These are phyloP conservation scores for Zygoascus flipseniorum DNA, from an alignment of 805 yeast species.

Conservation along the genomic window DNA sequence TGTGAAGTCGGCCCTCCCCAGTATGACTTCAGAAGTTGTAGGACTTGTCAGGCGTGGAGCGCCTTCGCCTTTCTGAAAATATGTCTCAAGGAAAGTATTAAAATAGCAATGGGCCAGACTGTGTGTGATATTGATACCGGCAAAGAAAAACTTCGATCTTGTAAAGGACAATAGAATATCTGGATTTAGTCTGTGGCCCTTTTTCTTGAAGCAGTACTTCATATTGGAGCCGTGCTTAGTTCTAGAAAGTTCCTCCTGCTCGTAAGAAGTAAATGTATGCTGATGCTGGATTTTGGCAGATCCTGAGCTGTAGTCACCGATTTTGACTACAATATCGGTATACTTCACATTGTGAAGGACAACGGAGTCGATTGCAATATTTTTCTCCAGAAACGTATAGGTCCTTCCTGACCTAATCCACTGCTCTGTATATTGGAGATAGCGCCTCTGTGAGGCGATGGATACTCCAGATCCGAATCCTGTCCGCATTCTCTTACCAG, in stretches of 20 bases:
- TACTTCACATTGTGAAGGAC: slow-evolving; percentile 12
- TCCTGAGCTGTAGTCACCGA: slow-evolving; percentile 10
- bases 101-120: slow-evolving; percentile 34
- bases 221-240: background rate
- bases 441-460: slow-evolving; percentile 60
- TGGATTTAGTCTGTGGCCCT: slow-evolving; percentile 5
- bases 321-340: slow-evolving; percentile 16
- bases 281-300: background rate
- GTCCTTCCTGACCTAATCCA: slow-evolving; percentile 15
- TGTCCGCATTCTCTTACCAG: slow-evolving; percentile 46
- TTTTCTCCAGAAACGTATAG: background rate
- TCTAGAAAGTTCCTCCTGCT: slow-evolving; percentile 9
- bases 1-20: slow-evolving; percentile 13
- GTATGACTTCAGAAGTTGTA: background rate
- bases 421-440: slow-evolving; percentile 47
- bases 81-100: slow-evolving; percentile 37
- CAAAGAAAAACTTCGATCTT: background rate
- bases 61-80: slow-evolving; percentile 8
- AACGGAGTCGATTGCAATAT: slow-evolving; percentile 16
- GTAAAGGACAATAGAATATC: slow-evolving; percentile 17
- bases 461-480: slow-evolving; percentile 61
- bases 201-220: background rate
- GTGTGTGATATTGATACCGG: slow-evolving; percentile 8
- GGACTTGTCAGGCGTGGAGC: slow-evolving; percentile 4
- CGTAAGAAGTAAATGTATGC: slow-evolving; percentile 4